phyloP scores from a whole-genome alignment of 2,329 filamentous ascomycete genomes.

The Fusarium euwallaceae region DNA sequence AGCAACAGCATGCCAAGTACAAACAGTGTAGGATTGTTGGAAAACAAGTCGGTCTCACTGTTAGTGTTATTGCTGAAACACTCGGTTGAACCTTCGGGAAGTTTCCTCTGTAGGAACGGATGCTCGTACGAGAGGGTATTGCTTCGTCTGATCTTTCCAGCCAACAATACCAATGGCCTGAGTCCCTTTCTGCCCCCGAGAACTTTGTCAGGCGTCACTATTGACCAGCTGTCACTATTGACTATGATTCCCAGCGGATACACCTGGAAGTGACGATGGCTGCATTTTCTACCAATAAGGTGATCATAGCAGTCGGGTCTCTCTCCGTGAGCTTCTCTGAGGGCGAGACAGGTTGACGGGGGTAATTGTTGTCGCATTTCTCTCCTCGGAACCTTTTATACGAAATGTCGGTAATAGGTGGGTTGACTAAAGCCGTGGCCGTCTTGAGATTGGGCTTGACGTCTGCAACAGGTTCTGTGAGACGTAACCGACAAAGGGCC shows the following conservation, averaged over 20 bases:
- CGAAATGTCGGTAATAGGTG: neutral
- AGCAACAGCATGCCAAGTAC: conserved; percentile 24
- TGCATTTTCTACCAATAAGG: conserved; percentile 6
- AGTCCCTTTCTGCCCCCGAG: neutral
- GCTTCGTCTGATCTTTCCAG: conserved; percentile 2
- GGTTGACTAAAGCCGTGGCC: neutral
- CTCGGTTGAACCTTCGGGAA: fast-evolving
- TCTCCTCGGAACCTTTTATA: neutral
- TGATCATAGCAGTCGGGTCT: conserved; percentile 15
- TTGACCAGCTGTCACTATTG: conserved; percentile 11
- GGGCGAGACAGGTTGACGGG: conserved; percentile 9
- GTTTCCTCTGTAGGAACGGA: conserved; percentile 1
- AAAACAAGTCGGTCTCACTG: neutral
- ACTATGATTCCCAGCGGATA: neutral
- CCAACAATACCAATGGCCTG: neutral
- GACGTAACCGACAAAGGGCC: neutral
- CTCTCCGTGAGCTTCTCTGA: neutral
- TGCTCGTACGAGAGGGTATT: neutral
- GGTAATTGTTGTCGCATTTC: fast-evolving
- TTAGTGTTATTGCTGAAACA: neutral
- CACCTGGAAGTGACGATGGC: conserved; percentile 6
- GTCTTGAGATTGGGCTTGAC: neutral
- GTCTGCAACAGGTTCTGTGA: neutral
- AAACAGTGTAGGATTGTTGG: conserved; percentile 16
- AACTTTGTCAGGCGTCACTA: conserved; percentile 16